A percentile compares a stretch with the other conserved stretches of the same genome.
Conservation (phyloP, 1,139 yeast genomes). For the Debaryomyces udenii region DNA sequence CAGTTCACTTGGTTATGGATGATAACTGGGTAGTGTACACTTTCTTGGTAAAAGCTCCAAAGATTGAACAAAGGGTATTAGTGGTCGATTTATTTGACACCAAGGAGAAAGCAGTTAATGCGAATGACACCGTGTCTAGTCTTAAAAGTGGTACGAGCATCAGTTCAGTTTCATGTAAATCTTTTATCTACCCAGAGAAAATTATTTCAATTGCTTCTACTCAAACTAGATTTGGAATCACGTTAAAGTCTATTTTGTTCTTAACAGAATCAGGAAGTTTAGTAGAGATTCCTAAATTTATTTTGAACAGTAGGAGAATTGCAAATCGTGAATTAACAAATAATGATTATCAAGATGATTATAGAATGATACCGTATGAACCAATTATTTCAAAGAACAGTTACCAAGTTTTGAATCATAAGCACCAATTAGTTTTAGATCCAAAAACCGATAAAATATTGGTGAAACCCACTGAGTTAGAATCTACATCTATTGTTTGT, state of each 20-base stretch:
- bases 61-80: conserved; percentile 59
- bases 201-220: conserved; percentile 59
- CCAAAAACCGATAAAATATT: conserved; percentile 33
- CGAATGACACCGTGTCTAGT: conserved; percentile 31
- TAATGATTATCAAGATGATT: conserved; percentile 61
- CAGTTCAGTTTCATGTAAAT: conserved; percentile 43
- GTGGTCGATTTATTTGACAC: conserved; percentile 83
- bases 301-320: conserved; percentile 64
- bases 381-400: conserved; percentile 59
- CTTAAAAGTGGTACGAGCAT: conserved; percentile 32
- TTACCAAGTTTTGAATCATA: conserved; percentile 41
- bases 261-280: conserved; percentile 65
- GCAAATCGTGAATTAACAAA: conserved; percentile 54
- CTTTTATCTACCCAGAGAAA: conserved; percentile 64
- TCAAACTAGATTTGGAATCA: conserved; percentile 70
- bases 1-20: conserved; percentile 62
- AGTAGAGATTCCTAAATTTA: conserved; percentile 68
- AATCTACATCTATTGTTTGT: conserved; percentile 78
- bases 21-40: conserved; percentile 86
- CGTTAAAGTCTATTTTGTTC: conserved; percentile 67
- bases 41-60: conserved; percentile 55
- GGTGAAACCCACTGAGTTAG: conserved; percentile 70
- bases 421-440: conserved; percentile 41
- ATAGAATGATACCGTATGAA: conserved; percentile 64
- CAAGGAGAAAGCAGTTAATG: conserved; percentile 30